Percentiles rank a stretch among this genome's conserved stretches.
Conservation (phyloP, 2,329 filamentous ascomycete species). For the Colletotrichum sp. region DNA sequence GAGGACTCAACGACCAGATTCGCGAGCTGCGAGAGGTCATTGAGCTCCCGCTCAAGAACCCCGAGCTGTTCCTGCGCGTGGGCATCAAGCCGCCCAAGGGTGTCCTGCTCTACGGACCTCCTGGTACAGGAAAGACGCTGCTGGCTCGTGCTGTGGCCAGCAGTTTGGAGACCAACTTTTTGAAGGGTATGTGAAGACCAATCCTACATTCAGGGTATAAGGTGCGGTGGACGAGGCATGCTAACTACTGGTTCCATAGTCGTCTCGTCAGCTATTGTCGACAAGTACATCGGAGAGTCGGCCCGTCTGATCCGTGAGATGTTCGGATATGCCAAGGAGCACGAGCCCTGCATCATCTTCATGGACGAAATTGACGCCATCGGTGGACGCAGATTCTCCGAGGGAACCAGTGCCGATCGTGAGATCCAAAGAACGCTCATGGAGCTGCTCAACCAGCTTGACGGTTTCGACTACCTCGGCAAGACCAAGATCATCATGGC, state of each 20-base stretch:
- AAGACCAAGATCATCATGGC: constrained; percentile 99
- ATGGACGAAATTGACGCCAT: constrained; percentile 99
- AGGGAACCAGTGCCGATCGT: constrained; percentile 95
- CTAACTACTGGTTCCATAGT: constrained; percentile 57
- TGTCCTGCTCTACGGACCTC: constrained; percentile 93
- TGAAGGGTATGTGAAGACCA: constrained; percentile 74
- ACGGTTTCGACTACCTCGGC: constrained; percentile 98
- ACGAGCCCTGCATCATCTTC: constrained; percentile 99
- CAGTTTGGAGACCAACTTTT: constrained; percentile 95
- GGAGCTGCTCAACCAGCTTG: constrained; percentile 97
- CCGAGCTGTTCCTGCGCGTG: constrained; percentile 93
- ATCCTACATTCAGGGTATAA: background rate
- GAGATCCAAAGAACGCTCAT: constrained; percentile 98
- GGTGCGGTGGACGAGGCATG: background rate
- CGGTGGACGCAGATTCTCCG: constrained; percentile 93
- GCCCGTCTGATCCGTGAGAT: constrained; percentile 97
- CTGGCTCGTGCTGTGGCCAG: constrained; percentile 94
- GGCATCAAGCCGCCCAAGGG: constrained; percentile 99
- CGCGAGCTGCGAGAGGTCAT: constrained; percentile 97
- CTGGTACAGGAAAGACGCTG: constrained; percentile 95
- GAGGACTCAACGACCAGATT: constrained; percentile 97
- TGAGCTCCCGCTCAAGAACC: constrained; percentile 97
- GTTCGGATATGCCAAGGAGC: constrained; percentile 99
- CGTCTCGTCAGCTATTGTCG: constrained; percentile 97
- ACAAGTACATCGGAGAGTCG: constrained; percentile 99